Evolutionary conservation across 352 stramenopile genomes (phyloP), one percentile per base, ranked within the genome.

Genomic region (Thalassiosira mediterranea): DNA sequence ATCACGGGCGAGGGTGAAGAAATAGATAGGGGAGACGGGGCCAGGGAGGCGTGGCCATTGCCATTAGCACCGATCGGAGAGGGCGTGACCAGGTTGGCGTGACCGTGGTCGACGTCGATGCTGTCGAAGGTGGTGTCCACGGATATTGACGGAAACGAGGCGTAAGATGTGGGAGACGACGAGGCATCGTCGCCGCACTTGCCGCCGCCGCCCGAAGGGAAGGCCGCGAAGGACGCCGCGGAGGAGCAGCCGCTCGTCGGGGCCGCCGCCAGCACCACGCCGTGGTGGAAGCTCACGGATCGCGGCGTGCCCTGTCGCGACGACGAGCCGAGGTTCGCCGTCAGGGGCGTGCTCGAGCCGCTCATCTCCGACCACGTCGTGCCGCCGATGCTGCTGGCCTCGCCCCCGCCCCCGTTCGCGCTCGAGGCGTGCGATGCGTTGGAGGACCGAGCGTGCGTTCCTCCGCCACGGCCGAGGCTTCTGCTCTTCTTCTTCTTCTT

Each of bases 241-340:
- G 37, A 44, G 8, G 37, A 8, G 37, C 37, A 15, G 37, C 37
- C 8, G 8, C 8, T 15, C 8, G 8, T 44, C 37, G 37, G 37
- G 8, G 8, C 37, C 8, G 8, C 37, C n/a, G n/a, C n/a, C n/a
- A n/a, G n/a, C n/a, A n/a, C n/a, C n/a, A n/a, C n/a, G 37, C 37
- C 37, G 8, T 44, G 37, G 4, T 19, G 23, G 46, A 69, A 69
- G 15, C 40, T 32, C 8, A 69, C 59, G n/a, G 59, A 69, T 25
- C 56, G 53, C n/a, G 61, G 61, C 32, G 61, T 71, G n/a, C 61
- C 59, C n/a, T n/a, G n/a, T n/a, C n/a, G n/a, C 29, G 25, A 11
- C 11, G 13, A 23, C 11, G 42, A 59, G 31, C 51, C 38, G 7
- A 70, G 47, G 47, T 60, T 70, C 21, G 44, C 31, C 56, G 61